Conservation (phyloP, 1,284 basidiomycete genomes). For the Coriolopsis trogii region DNA sequence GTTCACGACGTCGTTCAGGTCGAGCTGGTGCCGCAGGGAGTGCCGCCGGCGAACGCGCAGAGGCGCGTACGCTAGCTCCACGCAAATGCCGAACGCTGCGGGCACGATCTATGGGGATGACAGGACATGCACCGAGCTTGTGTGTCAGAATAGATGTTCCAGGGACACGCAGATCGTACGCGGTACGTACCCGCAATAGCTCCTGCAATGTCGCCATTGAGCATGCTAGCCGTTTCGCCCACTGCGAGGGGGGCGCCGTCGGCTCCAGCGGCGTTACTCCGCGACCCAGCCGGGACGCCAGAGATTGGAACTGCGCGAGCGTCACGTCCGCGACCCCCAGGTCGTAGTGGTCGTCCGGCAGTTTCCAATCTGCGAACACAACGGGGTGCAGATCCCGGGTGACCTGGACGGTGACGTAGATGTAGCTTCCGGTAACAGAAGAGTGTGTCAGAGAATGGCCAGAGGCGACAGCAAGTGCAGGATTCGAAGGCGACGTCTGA, state of each 20-base stretch:
- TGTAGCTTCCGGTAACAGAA: slow-evolving; percentile 86
- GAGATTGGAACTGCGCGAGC: slow-evolving; percentile 72
- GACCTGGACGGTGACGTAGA: slow-evolving; percentile 88
- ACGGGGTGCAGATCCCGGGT: slow-evolving; percentile 91
- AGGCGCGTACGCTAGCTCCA: slow-evolving; percentile 79
- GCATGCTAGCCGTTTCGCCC: slow-evolving; percentile 54
- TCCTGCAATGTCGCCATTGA: slow-evolving; percentile 74
- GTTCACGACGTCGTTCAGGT: slow-evolving; percentile 84
- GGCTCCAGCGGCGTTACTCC: slow-evolving; percentile 37
- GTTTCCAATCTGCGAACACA: slow-evolving; percentile 68
- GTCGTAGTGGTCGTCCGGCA: slow-evolving; percentile 79
- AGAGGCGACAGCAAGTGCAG: slow-evolving; percentile 44
- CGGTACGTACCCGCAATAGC: slow-evolving; percentile 73
- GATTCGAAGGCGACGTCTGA: slow-evolving; percentile 67
- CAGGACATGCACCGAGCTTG: too few relatives aligned
- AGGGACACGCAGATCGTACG: too few relatives aligned
- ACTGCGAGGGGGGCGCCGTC: slow-evolving; percentile 49
- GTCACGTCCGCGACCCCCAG: slow-evolving; percentile 86
- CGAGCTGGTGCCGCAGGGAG: slow-evolving; percentile 53
- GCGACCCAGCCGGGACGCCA: slow-evolving; percentile 62
- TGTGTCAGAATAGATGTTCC: too few relatives aligned
- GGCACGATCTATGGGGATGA: slow-evolving; percentile 68
- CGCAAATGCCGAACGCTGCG: slow-evolving; percentile 70
- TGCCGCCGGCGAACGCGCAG: slow-evolving; percentile 43
- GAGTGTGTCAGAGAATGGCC: slow-evolving; percentile 78